phyloP scores from a whole-genome alignment of 192 early-diverging fungal species.

The Coemansia sp. region DNA sequence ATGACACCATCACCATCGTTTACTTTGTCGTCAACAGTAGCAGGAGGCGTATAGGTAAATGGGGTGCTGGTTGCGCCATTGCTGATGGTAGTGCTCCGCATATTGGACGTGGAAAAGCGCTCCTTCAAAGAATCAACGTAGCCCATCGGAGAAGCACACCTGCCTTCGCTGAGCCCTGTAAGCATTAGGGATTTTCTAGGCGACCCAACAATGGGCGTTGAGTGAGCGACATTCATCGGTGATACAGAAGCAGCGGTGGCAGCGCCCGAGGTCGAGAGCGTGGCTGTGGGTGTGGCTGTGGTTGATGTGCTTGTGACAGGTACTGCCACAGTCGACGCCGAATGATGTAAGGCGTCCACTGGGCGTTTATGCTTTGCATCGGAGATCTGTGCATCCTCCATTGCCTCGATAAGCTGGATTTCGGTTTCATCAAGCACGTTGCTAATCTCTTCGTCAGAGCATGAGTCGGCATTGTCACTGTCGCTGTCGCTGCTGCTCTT shows the following conservation, averaged over 20 bases:
- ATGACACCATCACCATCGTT: background rate
- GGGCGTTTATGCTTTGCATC: constrained; percentile 17
- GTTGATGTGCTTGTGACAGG: constrained; percentile 1
- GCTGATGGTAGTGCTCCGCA: background rate
- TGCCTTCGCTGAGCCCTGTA: constrained; percentile 27
- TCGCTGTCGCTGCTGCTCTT: background rate
- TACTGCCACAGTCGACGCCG: background rate
- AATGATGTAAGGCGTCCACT: constrained; percentile 12
- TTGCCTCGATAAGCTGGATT: constrained; percentile 51
- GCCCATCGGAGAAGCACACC: constrained; percentile 8
- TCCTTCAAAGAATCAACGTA: constrained; percentile 46
- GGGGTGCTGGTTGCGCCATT: background rate
- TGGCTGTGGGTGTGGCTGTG: background rate
- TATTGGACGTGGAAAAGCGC: constrained; percentile 32
- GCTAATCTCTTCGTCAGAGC: constrained; percentile 49
- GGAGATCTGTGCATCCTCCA: constrained; percentile 48
- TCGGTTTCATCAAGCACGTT: constrained; percentile 52
- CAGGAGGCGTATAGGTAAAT: background rate
- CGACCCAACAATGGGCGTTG: constrained; percentile 26
- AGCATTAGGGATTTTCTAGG: constrained; percentile 8
- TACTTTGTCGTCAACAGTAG: background rate
- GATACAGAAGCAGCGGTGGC: constrained; percentile 1
- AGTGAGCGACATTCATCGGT: constrained; percentile 12
- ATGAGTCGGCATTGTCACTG: constrained; percentile 23
- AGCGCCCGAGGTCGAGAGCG: constrained; percentile 1